Evolutionary conservation across 148 eudicot species (phyloP), one percentile per base, ranked within the genome.

Genomic region (Talinum fruticosum): DNA sequence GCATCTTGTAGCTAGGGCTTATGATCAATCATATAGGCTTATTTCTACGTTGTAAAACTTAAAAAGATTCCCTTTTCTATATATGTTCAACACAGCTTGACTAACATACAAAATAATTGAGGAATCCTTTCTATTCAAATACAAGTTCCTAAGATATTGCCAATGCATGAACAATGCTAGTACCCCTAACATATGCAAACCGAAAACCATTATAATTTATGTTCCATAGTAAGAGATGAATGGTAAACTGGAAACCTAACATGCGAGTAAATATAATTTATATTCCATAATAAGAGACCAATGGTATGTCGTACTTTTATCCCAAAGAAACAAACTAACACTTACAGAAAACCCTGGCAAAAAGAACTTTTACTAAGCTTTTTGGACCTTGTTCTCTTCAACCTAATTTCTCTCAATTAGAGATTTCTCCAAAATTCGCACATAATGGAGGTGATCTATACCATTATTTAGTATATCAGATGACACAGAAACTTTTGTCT

Each of bases 21-120:
- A 24, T n/a, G 41, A 82, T 82, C 81, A 78, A 78, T 82, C 81
- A 78, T n/a, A 78, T 24, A 37, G 36, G 72, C 13, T 18, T 53
- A 54, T 37, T 38, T 54, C 38, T 13, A 71, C 65, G 67, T 53
- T 73, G 72, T 49, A 76, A 24, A 38, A 51, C 67, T 24, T 66
- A 18, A 7, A n/a, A 53, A 23, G 64, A 62, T 5, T 65, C 26
- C 38, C 65, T 30, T 64, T 47, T 32, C 41, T 73, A 59, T 19
- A 51, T 51, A 51, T 78, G 59, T 59, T 80, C 66, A 74, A 26
- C 16, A 74, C 38, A 79, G 35, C 14, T 75, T 38, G 36, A 57
- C 33, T 61, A 38, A 35, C 75, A 75, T n/a, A 37, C 72, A 69
- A 37, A 51, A 37, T 69, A 37, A 69, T 38, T 69, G 30, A 69